phyloP scores from a whole-genome alignment of 805 yeast species.

The Saccharomycopsis fodiens region DNA sequence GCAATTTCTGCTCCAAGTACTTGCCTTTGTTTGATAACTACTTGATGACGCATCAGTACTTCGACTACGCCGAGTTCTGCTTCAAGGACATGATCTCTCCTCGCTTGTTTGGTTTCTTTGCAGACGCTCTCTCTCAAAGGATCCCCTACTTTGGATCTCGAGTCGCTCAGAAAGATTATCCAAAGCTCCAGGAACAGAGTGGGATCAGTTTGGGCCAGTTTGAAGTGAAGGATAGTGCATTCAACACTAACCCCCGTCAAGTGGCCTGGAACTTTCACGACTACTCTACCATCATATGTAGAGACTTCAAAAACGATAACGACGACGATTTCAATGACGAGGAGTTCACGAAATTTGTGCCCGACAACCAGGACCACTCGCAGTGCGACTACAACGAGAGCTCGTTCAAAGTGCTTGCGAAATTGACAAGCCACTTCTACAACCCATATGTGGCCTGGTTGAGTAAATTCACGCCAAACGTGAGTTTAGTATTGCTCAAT shows the following conservation, averaged over 20 bases:
- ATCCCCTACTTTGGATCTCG: slow-evolving; percentile 13
- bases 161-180: not conserved
- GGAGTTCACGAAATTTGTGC: slow-evolving; percentile 19
- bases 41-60: slow-evolving; percentile 57
- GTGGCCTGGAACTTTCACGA: slow-evolving; percentile 42
- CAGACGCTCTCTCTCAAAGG: slow-evolving; percentile 36
- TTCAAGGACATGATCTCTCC: slow-evolving; percentile 58
- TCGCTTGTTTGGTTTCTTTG: slow-evolving; percentile 45
- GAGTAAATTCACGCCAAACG: slow-evolving; percentile 19
- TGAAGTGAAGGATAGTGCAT: not conserved
- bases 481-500: slow-evolving; percentile 30
- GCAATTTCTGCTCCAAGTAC: slow-evolving; percentile 43
- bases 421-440: slow-evolving; percentile 41
- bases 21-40: slow-evolving; percentile 51
- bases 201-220: not conserved
- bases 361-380: slow-evolving; percentile 33
- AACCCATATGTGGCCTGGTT: slow-evolving; percentile 33
- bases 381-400: slow-evolving; percentile 38
- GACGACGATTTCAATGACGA: slow-evolving; percentile 19
- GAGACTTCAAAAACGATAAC: slow-evolving; percentile 17
- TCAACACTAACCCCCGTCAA: not conserved
- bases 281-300: slow-evolving; percentile 22
- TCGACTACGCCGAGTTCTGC: slow-evolving; percentile 34
- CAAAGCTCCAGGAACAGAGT: too few species aligned
- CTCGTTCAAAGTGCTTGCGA: slow-evolving; percentile 33